These are phyloP conservation scores for Annulohypoxylon bovei DNA, from an alignment of 495 filamentous ascomycete genomes.

Conservation along the genomic window DNA sequence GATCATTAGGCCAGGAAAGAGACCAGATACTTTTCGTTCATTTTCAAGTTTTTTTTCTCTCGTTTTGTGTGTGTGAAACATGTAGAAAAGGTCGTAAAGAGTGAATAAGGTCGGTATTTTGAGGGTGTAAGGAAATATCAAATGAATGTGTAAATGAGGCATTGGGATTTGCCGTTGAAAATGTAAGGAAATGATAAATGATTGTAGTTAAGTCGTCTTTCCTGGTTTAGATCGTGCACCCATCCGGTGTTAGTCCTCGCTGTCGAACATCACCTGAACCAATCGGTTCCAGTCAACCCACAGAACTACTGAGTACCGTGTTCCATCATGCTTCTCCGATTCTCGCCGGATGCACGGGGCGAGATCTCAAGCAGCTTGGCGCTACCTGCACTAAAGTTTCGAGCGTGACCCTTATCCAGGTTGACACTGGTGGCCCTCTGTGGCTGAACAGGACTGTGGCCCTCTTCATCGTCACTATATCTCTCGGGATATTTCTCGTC, in stretches of 20 bases:
- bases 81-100: constrained; percentile 47
- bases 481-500: constrained; percentile 42
- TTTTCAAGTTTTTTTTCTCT: constrained; percentile 39
- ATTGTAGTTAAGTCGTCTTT: constrained; percentile 28
- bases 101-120: constrained; percentile 46
- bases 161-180: neutral
- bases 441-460: constrained; percentile 57
- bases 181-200: constrained; percentile 31
- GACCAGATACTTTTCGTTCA: constrained; percentile 10
- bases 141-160: constrained; percentile 32
- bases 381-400: constrained; percentile 79
- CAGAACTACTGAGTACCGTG: constrained; percentile 30
- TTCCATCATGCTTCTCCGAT: constrained; percentile 41
- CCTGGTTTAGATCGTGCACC: constrained; percentile 31
- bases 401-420: constrained; percentile 67
- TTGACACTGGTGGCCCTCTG: constrained; percentile 72
- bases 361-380: constrained; percentile 74
- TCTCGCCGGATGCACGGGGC: constrained; percentile 58
- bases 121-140: constrained; percentile 41
- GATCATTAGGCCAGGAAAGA: constrained; percentile 30
- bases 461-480: constrained; percentile 50
- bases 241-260: neutral
- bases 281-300: constrained; percentile 17
- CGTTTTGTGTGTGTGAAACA: constrained; percentile 14
- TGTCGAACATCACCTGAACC: constrained; percentile 21